These are phyloP conservation scores for Thermochaetoides thermophila DNA, from an alignment of 495 filamentous ascomycete genomes.

Conservation along the genomic window DNA sequence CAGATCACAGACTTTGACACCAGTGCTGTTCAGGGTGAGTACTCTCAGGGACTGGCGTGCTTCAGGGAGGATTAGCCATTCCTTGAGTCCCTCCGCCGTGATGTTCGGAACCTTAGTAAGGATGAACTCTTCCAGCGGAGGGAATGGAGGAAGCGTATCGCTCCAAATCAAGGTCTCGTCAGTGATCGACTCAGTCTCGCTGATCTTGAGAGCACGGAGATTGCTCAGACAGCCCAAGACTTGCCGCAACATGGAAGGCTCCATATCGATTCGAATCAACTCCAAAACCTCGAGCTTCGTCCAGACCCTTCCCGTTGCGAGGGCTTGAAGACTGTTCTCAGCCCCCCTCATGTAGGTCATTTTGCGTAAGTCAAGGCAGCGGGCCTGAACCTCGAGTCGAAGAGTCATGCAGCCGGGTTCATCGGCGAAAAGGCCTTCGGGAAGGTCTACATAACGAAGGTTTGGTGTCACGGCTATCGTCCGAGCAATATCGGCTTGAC, in stretches of 20 bases:
- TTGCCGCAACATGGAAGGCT: slow-evolving; percentile 53
- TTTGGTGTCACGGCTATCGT: slow-evolving; percentile 75
- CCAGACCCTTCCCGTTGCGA: slow-evolving; percentile 57
- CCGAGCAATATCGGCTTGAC: slow-evolving; percentile 69
- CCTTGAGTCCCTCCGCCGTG: slow-evolving; percentile 51
- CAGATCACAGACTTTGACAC: slow-evolving; percentile 45
- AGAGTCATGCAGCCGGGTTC: slow-evolving; percentile 59
- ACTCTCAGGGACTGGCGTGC: slow-evolving; percentile 39
- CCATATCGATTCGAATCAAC: slow-evolving; percentile 54
- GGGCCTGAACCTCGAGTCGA: slow-evolving; percentile 66
- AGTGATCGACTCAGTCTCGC: slow-evolving; percentile 50
- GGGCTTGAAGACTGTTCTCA: slow-evolving; percentile 59
- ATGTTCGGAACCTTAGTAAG: slow-evolving; percentile 53
- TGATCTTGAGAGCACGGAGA: slow-evolving; percentile 58
- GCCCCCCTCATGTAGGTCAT: slow-evolving; percentile 73
- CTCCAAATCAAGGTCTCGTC: slow-evolving; percentile 56
- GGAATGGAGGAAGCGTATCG: slow-evolving; percentile 49
- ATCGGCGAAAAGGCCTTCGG: slow-evolving; percentile 71
- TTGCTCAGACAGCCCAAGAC: slow-evolving; percentile 50
- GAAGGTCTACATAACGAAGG: slow-evolving; percentile 80
- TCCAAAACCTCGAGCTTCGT: slow-evolving; percentile 66
- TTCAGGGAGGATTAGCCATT: slow-evolving; percentile 38
- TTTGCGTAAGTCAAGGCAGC: slow-evolving; percentile 69
- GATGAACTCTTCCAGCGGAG: slow-evolving; percentile 51
- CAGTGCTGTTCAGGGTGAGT: slow-evolving; percentile 52